A percentile compares a stretch with the other conserved stretches of the same genome.
phyloP scores from a whole-genome alignment of 2,329 filamentous ascomycete species.

The Endoconidiophora polonica region DNA sequence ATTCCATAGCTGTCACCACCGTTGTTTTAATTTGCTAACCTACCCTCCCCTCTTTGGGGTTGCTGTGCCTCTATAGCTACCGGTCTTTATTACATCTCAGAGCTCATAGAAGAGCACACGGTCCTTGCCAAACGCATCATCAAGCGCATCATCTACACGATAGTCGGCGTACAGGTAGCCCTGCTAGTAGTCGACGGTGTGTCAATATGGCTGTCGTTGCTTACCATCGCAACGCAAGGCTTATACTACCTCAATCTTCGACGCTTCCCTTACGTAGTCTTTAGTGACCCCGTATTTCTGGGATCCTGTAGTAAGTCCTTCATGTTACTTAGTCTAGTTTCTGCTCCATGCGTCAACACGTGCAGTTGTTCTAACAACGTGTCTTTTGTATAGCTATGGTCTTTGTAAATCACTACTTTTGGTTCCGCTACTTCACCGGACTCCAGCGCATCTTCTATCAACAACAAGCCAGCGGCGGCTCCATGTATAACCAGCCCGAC shows the following conservation, averaged over 20 bases:
- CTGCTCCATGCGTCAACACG: neutral
- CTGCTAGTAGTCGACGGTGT: constrained; percentile 75
- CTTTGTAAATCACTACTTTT: constrained; percentile 78
- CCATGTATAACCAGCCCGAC: constrained; percentile 44
- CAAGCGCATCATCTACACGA: constrained; percentile 64
- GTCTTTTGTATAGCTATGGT: constrained; percentile 47
- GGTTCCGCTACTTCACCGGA: constrained; percentile 82
- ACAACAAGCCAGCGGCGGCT: constrained; percentile 22
- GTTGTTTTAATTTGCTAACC: no score
- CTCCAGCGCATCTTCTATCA: constrained; percentile 41
- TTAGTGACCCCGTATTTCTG: constrained; percentile 76
- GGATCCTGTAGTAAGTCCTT: constrained; percentile 55
- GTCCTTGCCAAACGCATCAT: constrained; percentile 82
- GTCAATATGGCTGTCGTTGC: constrained; percentile 52
- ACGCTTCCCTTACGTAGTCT: constrained; percentile 58
- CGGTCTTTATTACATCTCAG: constrained; percentile 95
- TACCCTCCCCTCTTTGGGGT: no score
- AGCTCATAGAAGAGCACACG: constrained; percentile 95
- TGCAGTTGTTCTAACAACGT: neutral
- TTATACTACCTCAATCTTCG: constrained; percentile 80
- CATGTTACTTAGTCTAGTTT: neutral
- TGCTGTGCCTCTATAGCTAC: constrained; percentile 43
- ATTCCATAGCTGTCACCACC: neutral
- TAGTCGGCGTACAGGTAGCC: constrained; percentile 57
- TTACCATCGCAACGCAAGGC: constrained; percentile 66